phyloP scores from a whole-genome alignment of 192 early-diverging fungal genomes.

The Ambispora gerdemannii region DNA sequence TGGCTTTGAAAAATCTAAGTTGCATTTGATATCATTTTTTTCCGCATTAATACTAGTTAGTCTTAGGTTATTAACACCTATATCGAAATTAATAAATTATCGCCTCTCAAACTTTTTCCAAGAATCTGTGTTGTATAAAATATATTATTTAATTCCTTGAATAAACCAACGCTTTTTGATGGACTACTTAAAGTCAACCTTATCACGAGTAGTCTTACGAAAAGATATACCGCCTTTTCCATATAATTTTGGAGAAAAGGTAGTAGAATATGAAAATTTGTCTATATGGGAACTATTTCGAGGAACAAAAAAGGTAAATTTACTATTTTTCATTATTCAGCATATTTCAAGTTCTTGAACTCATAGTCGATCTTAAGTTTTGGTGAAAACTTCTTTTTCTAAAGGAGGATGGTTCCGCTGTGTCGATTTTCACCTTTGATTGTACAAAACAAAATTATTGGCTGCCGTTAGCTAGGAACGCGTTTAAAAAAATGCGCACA shows the following conservation, averaged over 20 bases:
- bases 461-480: constrained; percentile 83
- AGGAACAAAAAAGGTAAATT: constrained; percentile 60
- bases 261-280: constrained; percentile 53
- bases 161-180: no score
- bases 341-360: no score
- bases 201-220: constrained; percentile 49
- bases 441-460: constrained; percentile 58
- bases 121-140: no score
- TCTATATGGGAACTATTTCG: constrained; percentile 66
- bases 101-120: no score
- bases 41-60: no score
- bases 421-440: constrained; percentile 86
- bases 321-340: neutral
- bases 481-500: constrained; percentile 80
- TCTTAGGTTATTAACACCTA: no score
- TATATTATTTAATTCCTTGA: no score
- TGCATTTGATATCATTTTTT: no score
- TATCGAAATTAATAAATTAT: no score
- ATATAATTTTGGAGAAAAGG: constrained; percentile 62
- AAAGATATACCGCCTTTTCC: constrained; percentile 64
- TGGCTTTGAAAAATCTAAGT: no score
- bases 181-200: constrained; percentile 41
- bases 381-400: no score
- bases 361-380: no score
- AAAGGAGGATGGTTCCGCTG: constrained; percentile 62